A percentile compares a stretch with the other conserved stretches of the same genome.
phyloP scores from a whole-genome alignment of 2,329 filamentous ascomycete genomes.

The Microthyrium microscopicum region DNA sequence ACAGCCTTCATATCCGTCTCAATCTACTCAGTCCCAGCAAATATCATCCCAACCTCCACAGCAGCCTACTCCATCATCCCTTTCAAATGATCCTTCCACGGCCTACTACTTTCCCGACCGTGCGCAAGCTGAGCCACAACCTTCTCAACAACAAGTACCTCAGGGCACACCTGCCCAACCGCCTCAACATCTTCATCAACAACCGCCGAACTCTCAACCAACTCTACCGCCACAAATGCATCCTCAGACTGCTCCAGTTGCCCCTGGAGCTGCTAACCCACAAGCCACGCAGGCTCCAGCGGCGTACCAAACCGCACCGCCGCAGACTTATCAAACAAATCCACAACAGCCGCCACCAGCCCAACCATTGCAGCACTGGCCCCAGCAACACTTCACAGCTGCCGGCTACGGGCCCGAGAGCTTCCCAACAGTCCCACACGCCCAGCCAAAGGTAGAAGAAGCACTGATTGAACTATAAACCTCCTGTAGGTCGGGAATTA shows the following conservation, averaged over 20 bases:
- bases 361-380: background rate
- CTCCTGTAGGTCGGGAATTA: background rate
- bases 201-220: background rate
- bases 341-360: background rate
- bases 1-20: background rate
- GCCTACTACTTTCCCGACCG: background rate
- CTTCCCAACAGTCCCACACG: background rate
- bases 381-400: background rate
- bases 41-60: no score
- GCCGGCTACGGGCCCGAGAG: background rate
- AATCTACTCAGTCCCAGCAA: background rate
- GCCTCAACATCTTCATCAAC: background rate
- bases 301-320: constrained; percentile 25
- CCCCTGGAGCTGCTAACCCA: background rate
- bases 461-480: background rate
- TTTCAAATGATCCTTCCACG: background rate
- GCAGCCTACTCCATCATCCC: no score
- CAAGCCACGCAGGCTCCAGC: background rate
- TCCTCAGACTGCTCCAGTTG: background rate
- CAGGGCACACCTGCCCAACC: background rate
- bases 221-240: background rate
- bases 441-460: background rate
- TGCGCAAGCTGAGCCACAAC: background rate
- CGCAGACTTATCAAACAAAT: constrained; percentile 28
- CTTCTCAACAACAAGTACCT: background rate